Evolutionary conservation across 208 protist species (phyloP).

Genomic region (Strigomonas culicis): DNA sequence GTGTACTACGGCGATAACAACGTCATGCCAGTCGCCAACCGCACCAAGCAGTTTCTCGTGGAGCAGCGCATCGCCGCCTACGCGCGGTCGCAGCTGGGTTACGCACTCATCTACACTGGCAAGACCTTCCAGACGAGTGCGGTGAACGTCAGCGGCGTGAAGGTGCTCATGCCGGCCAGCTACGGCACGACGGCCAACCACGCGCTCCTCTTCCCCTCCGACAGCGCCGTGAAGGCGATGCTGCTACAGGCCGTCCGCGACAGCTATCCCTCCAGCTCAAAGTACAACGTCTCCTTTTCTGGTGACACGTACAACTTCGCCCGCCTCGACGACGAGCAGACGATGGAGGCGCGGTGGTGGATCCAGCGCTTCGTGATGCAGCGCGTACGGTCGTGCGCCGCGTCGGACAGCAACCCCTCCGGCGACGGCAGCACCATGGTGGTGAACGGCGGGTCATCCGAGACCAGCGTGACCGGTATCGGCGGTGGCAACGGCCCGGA

Average conservation of each 20-base stretch:
- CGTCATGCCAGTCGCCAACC: conserved; percentile 53
- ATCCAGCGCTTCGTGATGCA: conserved; percentile 24
- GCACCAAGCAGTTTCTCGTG: conserved; percentile 27
- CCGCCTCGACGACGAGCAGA: conserved; percentile 17
- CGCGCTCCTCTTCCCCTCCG: conserved; percentile 21
- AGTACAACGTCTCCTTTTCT: conserved; percentile 24
- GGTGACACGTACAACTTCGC: conserved; percentile 26
- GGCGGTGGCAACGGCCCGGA: conserved; percentile 5
- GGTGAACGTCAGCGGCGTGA: conserved; percentile 45
- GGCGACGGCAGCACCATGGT: background rate
- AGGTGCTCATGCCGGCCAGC: conserved; percentile 61
- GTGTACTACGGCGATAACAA: conserved; percentile 43
- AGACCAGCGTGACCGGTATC: background rate
- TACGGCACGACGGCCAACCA: conserved; percentile 25
- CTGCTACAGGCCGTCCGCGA: conserved; percentile 16
- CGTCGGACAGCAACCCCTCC: background rate
- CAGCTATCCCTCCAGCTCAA: conserved; percentile 13
- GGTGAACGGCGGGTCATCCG: background rate
- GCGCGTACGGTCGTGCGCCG: conserved; percentile 22
- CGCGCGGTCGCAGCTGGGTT: conserved; percentile 29
- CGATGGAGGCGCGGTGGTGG: conserved; percentile 36
- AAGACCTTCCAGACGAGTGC: conserved; percentile 14
- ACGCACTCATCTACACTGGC: conserved; percentile 55
- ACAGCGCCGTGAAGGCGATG: conserved; percentile 17
- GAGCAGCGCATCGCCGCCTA: conserved; percentile 20